These are phyloP conservation scores for Dispira parvispora DNA, from an alignment of 192 early-diverging fungal species.

Conservation along the genomic window DNA sequence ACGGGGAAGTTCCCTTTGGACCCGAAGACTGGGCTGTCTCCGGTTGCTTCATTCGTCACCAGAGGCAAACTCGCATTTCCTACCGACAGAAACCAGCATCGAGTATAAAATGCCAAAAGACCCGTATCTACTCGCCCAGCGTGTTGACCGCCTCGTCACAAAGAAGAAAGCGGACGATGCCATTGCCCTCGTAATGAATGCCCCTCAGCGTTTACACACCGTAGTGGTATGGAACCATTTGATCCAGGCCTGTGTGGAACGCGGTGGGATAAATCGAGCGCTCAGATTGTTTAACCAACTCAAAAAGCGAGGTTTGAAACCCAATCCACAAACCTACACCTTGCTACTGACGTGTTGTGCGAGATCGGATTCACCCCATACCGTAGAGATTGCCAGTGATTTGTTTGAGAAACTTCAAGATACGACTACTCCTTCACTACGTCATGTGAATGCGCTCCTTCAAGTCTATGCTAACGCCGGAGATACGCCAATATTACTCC, in stretches of 20 bases:
- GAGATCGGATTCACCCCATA: background rate
- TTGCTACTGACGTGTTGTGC: background rate
- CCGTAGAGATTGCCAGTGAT: background rate
- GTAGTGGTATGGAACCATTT: conserved; percentile 3
- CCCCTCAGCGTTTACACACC: background rate
- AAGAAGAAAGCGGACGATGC: background rate
- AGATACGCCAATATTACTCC: background rate
- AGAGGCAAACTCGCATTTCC: background rate
- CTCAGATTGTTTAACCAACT: background rate
- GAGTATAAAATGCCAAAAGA: background rate
- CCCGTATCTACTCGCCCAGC: background rate
- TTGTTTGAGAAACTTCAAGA: background rate
- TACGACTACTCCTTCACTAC: background rate
- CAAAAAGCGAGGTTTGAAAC: background rate
- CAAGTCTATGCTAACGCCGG: background rate
- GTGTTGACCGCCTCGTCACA: background rate
- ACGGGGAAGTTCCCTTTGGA: too few relatives aligned
- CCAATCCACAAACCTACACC: background rate
- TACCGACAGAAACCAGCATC: background rate
- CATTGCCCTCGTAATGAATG: conserved; percentile 6
- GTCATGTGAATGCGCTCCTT: background rate
- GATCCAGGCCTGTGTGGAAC: conserved; percentile 1
- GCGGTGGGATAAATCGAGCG: background rate
- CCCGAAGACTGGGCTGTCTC: too few relatives aligned
- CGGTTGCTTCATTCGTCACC: too few relatives aligned